These are phyloP conservation scores for Podila minutissima DNA, from an alignment of 192 early-diverging fungal genomes.

Conservation along the genomic window DNA sequence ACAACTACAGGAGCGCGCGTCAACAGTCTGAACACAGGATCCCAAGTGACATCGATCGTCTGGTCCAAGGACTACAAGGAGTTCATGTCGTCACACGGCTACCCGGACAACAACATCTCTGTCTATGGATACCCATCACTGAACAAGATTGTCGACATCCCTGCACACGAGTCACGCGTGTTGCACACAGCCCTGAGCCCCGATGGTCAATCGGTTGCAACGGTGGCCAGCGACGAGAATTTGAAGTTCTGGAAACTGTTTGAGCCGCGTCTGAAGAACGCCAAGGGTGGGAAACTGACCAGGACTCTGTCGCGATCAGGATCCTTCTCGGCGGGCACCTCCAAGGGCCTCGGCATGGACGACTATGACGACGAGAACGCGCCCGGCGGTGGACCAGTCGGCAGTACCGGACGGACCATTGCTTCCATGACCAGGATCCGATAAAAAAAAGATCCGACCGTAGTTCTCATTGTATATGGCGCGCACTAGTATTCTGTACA, in stretches of 20 bases:
- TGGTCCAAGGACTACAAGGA: slow-evolving; percentile 90
- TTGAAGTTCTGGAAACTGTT: slow-evolving; percentile 97
- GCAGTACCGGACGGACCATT: slow-evolving; percentile 16
- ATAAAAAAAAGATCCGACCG: neutral
- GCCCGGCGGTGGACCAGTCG: slow-evolving; percentile 1
- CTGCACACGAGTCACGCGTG: slow-evolving; percentile 88
- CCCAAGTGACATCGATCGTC: slow-evolving; percentile 93
- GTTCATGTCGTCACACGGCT: slow-evolving; percentile 92
- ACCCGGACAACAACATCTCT: slow-evolving; percentile 85
- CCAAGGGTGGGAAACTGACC: slow-evolving; percentile 13
- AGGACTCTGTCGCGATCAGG: slow-evolving; percentile 5
- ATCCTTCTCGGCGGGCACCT: slow-evolving; percentile 7
- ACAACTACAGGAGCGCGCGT: slow-evolving; percentile 69
- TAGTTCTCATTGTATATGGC: neutral
- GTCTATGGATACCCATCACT: slow-evolving; percentile 87
- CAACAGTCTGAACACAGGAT: slow-evolving; percentile 78
- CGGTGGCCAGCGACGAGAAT: slow-evolving; percentile 93
- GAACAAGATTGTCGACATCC: slow-evolving; percentile 77
- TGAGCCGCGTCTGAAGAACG: slow-evolving; percentile 50
- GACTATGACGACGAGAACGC: slow-evolving; percentile 16
- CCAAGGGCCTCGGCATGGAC: slow-evolving; percentile 9
- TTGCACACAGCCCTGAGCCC: slow-evolving; percentile 92
- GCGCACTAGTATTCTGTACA: neutral
- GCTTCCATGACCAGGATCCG: slow-evolving; percentile 28
- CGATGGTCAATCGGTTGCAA: slow-evolving; percentile 92